Evolutionary conservation across 2,329 filamentous ascomycete genomes (phyloP).

Genomic region (Sporothrix globosa): DNA sequence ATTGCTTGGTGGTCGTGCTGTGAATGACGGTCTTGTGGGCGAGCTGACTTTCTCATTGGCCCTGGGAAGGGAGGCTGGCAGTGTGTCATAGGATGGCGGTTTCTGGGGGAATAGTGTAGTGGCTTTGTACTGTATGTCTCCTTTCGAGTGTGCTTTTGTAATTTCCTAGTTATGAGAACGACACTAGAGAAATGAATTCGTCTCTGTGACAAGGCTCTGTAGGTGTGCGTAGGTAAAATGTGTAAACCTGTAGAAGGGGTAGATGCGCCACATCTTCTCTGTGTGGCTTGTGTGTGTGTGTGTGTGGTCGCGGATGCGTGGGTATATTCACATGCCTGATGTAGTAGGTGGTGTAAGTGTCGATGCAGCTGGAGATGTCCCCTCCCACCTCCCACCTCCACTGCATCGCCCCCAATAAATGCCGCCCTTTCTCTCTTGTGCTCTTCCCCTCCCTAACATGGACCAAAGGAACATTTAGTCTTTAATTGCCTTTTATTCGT

Average conservation of each 20-base stretch:
- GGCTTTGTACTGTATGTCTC: slow-evolving; percentile 17
- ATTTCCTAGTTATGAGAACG: not conserved
- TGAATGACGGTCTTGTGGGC: not conserved
- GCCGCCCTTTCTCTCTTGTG: not conserved
- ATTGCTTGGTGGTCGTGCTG: not conserved
- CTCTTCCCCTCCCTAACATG: not conserved
- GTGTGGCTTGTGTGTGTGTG: not conserved
- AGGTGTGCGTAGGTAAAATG: not conserved
- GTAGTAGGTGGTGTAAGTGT: slow-evolving; percentile 15
- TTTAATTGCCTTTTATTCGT: not conserved
- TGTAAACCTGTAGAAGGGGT: not conserved
- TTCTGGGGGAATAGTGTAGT: not conserved
- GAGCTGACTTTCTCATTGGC: slow-evolving; percentile 32
- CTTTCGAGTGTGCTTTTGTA: not conserved
- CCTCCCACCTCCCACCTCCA: not conserved
- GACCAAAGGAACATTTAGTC: not conserved
- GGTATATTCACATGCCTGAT: not conserved
- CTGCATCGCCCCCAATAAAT: not conserved
- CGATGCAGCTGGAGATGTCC: not conserved
- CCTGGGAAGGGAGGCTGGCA: not conserved
- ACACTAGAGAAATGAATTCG: slow-evolving; percentile 7
- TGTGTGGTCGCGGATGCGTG: not conserved
- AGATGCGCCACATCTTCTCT: not conserved
- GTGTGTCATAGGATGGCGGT: not conserved
- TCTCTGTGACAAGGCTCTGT: not conserved